These are phyloP conservation scores for Penicillium hordei DNA, from an alignment of 2,329 filamentous ascomycete genomes.

Conservation along the genomic window DNA sequence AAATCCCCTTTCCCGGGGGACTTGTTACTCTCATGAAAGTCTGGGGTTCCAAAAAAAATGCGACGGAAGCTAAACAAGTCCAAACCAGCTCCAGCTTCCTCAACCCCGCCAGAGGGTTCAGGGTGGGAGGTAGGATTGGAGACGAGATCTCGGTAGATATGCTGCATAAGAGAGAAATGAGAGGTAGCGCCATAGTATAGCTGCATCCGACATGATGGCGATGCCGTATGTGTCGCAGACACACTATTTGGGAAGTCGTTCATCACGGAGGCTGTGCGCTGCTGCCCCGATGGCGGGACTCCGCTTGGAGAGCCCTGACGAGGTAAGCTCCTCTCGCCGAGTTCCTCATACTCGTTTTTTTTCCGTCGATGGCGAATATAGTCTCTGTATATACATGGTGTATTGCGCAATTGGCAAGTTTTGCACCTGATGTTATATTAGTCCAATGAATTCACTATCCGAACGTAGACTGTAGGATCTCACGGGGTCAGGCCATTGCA, in stretches of 20 bases:
- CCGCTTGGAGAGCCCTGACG: constrained; percentile 17
- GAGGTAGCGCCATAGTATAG: constrained; percentile 51
- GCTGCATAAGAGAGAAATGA: constrained; percentile 47
- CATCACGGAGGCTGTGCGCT: constrained; percentile 23
- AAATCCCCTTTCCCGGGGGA: constrained; percentile 24
- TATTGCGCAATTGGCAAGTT: constrained; percentile 36
- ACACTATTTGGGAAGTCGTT: constrained; percentile 44
- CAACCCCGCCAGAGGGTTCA: constrained; percentile 33
- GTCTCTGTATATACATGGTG: constrained; percentile 40
- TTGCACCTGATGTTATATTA: constrained; percentile 28
- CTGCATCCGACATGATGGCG: constrained; percentile 47
- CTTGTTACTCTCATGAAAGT: constrained; percentile 33
- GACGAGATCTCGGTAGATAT: constrained; percentile 38
- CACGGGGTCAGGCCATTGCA: constrained; percentile 42
- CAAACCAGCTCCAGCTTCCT: constrained; percentile 40
- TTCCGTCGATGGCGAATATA: constrained; percentile 38
- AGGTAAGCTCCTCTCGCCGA: constrained; percentile 14
- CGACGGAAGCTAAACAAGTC: constrained; percentile 41
- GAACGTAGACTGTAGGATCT: constrained; percentile 5
- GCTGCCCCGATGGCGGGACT: constrained; percentile 18
- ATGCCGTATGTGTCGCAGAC: constrained; percentile 49
- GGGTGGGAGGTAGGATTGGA: constrained; percentile 20
- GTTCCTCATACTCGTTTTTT: constrained; percentile 27
- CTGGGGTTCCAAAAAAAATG: constrained; percentile 44
- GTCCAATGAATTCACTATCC: background rate